phyloP scores from a whole-genome alignment of 2,329 filamentous ascomycete genomes.

The Trichoderma afroharzianum region DNA sequence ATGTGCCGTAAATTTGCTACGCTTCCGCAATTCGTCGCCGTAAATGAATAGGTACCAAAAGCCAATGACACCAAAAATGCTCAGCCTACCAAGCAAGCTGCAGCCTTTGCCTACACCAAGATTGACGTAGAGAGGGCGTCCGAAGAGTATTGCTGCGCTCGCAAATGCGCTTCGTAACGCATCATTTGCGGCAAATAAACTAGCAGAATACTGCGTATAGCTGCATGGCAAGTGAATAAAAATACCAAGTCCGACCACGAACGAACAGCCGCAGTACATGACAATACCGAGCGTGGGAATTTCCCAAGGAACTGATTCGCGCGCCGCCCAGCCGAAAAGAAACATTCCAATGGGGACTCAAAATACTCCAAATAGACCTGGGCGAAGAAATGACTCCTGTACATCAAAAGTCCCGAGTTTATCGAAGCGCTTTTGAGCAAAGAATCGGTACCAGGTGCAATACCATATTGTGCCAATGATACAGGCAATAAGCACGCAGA shows the following conservation, averaged over 20 bases:
- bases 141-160: background rate
- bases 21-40: background rate
- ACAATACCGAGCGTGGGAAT: background rate
- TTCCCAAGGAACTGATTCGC: background rate
- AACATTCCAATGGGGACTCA: background rate
- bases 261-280: background rate
- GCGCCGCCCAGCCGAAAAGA: background rate
- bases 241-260: conserved; percentile 38
- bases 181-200: background rate
- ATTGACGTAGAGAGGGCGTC: background rate
- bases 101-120: background rate
- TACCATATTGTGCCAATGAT: background rate
- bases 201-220: background rate
- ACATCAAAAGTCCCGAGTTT: background rate
- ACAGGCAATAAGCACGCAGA: background rate
- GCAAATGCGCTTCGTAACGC: conserved; percentile 1
- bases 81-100: background rate
- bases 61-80: background rate
- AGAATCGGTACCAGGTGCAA: background rate
- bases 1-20: background rate
- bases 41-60: background rate
- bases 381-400: background rate
- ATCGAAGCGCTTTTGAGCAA: background rate
- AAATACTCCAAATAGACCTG: background rate
- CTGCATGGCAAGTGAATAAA: conserved; percentile 40